Conservation (phyloP, 805 yeast species). For the Lachancea kluyveri region DNA sequence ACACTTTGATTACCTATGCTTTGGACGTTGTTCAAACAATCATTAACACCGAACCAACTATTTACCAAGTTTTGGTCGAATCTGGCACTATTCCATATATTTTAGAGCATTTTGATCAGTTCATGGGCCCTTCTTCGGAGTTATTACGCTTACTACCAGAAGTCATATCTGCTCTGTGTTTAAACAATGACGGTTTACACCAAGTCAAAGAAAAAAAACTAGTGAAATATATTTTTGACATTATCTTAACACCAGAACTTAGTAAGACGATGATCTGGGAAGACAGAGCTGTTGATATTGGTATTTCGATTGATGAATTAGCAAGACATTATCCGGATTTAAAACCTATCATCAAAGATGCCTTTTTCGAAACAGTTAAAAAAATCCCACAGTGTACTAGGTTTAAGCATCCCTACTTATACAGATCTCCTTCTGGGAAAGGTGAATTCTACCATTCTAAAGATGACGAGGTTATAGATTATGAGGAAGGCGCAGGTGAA, state of each 20-base stretch:
- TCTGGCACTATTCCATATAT: constrained; percentile 65
- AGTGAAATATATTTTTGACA: constrained; percentile 41
- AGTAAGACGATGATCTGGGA: constrained; percentile 50
- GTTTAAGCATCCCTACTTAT: constrained; percentile 40
- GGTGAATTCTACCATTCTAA: constrained; percentile 38
- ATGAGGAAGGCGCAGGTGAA: constrained; percentile 36
- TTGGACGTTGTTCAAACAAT: constrained; percentile 62
- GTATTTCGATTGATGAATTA: constrained; percentile 68
- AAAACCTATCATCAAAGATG: constrained; percentile 49
- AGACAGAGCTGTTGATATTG: constrained; percentile 51
- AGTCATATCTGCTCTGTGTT: constrained; percentile 73
- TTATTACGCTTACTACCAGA: constrained; percentile 61
- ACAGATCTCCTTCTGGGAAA: constrained; percentile 29
- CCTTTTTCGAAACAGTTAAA: constrained; percentile 40
- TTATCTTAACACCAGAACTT: constrained; percentile 42
- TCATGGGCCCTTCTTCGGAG: constrained; percentile 54
- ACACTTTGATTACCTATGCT: constrained; percentile 51
- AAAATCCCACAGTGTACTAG: constrained; percentile 37
- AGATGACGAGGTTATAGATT: constrained; percentile 36
- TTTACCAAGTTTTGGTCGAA: constrained; percentile 73
- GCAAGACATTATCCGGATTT: constrained; percentile 77
- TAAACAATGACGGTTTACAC: constrained; percentile 66
- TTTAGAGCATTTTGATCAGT: constrained; percentile 47
- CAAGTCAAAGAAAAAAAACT: constrained; percentile 40
- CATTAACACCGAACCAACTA: constrained; percentile 87